A percentile compares a stretch with the other conserved stretches of the same genome.
Evolutionary conservation across 192 early-diverging fungal species (phyloP).

Genomic region (Piromyces sp.): DNA sequence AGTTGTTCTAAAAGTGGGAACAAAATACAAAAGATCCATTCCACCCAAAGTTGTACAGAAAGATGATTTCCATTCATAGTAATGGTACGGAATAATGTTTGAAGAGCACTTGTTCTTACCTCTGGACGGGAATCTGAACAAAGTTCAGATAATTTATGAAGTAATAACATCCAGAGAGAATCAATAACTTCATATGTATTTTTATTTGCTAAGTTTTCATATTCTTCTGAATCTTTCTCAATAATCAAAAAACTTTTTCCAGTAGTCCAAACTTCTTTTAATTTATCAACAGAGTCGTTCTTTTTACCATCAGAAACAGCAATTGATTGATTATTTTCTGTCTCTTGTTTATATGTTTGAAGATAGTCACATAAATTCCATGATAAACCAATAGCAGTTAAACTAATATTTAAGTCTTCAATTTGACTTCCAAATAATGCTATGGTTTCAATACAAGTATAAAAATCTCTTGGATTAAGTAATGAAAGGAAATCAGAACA

Average conservation of each 20-base stretch:
- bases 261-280: background rate
- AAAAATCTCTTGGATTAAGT: slow-evolving; percentile 52
- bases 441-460: slow-evolving; percentile 63
- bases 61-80: slow-evolving; percentile 68
- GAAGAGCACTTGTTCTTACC: slow-evolving; percentile 82
- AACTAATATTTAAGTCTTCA: slow-evolving; percentile 84
- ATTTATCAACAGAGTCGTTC: background rate
- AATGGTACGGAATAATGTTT: slow-evolving; percentile 86
- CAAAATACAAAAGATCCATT: slow-evolving; percentile 70
- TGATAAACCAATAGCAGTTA: slow-evolving; percentile 77
- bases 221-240: background rate
- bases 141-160: slow-evolving; percentile 59
- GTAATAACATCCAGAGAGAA: slow-evolving; percentile 76
- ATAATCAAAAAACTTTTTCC: background rate
- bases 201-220: slow-evolving; percentile 4
- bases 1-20: slow-evolving; percentile 56
- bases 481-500: slow-evolving; percentile 84
- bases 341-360: slow-evolving; percentile 44
- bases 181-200: slow-evolving; percentile 16
- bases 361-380: slow-evolving; percentile 89
- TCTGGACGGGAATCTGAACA: slow-evolving; percentile 75
- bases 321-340: slow-evolving; percentile 12
- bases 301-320: background rate
- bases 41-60: slow-evolving; percentile 55
- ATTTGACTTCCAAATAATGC: slow-evolving; percentile 61